Evolutionary conservation across 176 grass and related monocot genomes (phyloP).

Genomic region (Oryza longistaminata): DNA sequence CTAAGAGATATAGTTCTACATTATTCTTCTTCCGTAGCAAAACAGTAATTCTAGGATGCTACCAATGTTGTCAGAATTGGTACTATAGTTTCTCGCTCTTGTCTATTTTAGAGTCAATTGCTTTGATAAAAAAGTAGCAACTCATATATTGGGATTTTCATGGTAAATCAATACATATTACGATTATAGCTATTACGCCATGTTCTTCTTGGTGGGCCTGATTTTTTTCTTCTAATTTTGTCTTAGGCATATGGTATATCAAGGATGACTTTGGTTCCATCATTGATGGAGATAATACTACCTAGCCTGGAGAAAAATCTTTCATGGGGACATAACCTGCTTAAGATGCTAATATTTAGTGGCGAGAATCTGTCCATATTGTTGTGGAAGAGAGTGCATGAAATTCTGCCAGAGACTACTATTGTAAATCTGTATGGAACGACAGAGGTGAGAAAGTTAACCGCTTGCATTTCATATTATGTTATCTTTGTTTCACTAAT

Average conservation of each 20-base stretch:
- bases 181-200: neutral
- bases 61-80: neutral
- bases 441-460: constrained; percentile 69
- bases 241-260: constrained; percentile 65
- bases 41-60: neutral
- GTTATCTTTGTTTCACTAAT: neutral
- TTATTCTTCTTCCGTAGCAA: neutral
- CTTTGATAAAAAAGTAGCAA: neutral
- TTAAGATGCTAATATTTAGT: constrained; percentile 82
- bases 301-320: constrained; percentile 44
- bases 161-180: constrained; percentile 17
- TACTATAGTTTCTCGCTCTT: neutral
- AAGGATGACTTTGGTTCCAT: constrained; percentile 82
- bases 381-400: constrained; percentile 59
- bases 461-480: constrained; percentile 11
- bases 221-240: constrained; percentile 15
- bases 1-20: neutral
- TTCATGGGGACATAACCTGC: constrained; percentile 44
- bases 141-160: constrained; percentile 6
- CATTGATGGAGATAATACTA: constrained; percentile 67
- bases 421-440: constrained; percentile 87
- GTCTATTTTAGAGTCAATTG: neutral
- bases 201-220: constrained; percentile 19
- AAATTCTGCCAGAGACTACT: constrained; percentile 62
- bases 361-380: constrained; percentile 67